These are phyloP conservation scores for Termitomyces sp. DNA, from an alignment of 768 basidiomycete genomes.

Conservation along the genomic window DNA sequence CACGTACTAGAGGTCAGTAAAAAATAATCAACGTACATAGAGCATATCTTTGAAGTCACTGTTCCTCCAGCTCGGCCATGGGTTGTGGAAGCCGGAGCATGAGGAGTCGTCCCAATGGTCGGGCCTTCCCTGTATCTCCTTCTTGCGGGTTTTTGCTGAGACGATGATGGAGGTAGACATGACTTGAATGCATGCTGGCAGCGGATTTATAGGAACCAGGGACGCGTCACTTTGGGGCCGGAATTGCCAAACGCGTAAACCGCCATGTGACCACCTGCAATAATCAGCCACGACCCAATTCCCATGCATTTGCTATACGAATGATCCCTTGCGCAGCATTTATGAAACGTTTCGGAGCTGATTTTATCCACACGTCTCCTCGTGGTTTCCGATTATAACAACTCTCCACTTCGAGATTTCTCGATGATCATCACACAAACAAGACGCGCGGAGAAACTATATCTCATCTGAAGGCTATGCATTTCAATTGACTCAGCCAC, in stretches of 20 bases:
- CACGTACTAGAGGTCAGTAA: neutral
- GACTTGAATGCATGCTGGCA: neutral
- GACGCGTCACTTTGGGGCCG: too few relatives aligned
- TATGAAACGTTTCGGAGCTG: neutral
- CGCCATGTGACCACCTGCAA: too few relatives aligned
- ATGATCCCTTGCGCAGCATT: neutral
- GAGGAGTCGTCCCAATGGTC: slow-evolving; percentile 24
- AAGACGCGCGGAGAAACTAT: too few relatives aligned
- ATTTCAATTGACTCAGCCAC: too few relatives aligned
- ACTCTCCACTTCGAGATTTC: too few relatives aligned
- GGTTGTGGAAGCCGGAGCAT: slow-evolving; percentile 23
- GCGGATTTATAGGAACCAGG: neutral
- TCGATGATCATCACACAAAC: neutral
- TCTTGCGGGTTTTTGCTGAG: neutral
- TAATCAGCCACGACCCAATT: too few relatives aligned
- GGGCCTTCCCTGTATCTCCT: slow-evolving; percentile 11
- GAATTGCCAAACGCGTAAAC: too few relatives aligned
- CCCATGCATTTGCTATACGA: neutral
- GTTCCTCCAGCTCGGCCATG: slow-evolving; percentile 24
- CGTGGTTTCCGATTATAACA: neutral
- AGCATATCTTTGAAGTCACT: slow-evolving; percentile 11
- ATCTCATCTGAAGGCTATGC: too few relatives aligned
- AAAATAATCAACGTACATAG: slow-evolving; percentile 2
- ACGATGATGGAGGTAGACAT: slow-evolving; percentile 1
- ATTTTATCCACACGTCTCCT: neutral